Evolutionary conservation across 2,329 filamentous ascomycete genomes (phyloP), one percentile per base, ranked within the genome.

Genomic region (Seiridium unicorne): DNA sequence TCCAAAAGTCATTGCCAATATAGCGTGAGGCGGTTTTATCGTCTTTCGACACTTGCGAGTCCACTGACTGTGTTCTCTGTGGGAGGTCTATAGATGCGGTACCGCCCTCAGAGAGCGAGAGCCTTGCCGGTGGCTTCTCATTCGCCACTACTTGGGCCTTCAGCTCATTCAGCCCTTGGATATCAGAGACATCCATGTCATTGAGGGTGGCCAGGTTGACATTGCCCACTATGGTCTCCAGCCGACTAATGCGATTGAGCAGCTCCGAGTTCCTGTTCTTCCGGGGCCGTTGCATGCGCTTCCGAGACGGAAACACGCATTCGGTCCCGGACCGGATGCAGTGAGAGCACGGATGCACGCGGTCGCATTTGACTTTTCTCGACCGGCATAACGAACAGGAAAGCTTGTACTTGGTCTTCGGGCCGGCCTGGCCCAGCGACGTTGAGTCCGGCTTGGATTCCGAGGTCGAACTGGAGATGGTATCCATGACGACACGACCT

Each of bases 361-460:
- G 81, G 67, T 85, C 79, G 72, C 86, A 89, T 64, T 83, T 86
- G 49, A 88, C 76, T 68, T 88, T 89, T 62, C 85, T 81, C 62
- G 84, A 81, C 61, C 88, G 84, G 66, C 87, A 90, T n/a, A 80
- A 78, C 4, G 85, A 77, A 68, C 88, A 90, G 44, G 77, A 80
- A 51, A 81, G 69, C n/a, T 60, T 60, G 44, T 57, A 56, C 11
- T 44, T 53, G 10, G 61, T 34, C 51, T 38, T 55, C n/a, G 32
- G 18, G 10, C 44, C 58, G 13, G 58, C 54, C 10, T 36, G 9
- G 5, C 38, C n/a, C 38, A 48, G 57, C 31, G 55, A 51, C n/a
- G 13, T 42, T 18, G 55, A 49, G 13, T 35, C 44, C 13, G 34
- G 8, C 36, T 51, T 58, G 42, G 55, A 49, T 18, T 58, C 55